phyloP scores from a whole-genome alignment of 129 eudicot species.

The Artemisia tridentata region DNA sequence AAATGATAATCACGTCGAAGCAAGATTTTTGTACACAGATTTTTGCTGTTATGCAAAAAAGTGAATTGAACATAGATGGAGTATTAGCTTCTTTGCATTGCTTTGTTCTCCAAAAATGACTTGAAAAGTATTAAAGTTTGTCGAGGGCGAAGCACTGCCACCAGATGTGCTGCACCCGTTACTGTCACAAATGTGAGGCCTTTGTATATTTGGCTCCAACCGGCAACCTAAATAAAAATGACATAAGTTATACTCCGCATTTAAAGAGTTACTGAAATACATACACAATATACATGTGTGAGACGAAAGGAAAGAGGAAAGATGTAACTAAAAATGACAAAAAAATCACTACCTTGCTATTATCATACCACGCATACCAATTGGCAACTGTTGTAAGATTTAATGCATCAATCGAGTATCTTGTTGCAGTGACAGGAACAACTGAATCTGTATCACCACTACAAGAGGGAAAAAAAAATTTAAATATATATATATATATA shows the following conservation, averaged over 20 bases:
- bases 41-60: constrained; percentile 8
- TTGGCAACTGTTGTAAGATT: constrained; percentile 67
- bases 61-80: constrained; percentile 21
- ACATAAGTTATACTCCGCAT: neutral
- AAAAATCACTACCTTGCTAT: constrained; percentile 44
- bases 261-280: neutral
- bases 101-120: constrained; percentile 71
- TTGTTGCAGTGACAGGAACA: constrained; percentile 80
- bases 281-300: neutral
- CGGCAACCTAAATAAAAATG: constrained; percentile 59
- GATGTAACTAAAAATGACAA: neutral
- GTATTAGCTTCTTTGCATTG: constrained; percentile 45
- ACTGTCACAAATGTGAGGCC: constrained; percentile 74
- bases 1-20: constrained; percentile 14
- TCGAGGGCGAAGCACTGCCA: constrained; percentile 64
- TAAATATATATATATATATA: no score
- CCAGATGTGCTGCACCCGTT: constrained; percentile 87
- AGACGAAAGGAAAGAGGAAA: neutral
- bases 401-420: constrained; percentile 77
- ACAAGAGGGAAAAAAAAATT: neutral
- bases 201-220: constrained; percentile 76
- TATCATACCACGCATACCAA: constrained; percentile 87
- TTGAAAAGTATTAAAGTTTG: constrained; percentile 67
- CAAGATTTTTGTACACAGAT: no score
- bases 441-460: constrained; percentile 94